These are phyloP conservation scores for Penicillium sumatraense DNA, from an alignment of 2,329 filamentous ascomycete genomes.

Conservation along the genomic window DNA sequence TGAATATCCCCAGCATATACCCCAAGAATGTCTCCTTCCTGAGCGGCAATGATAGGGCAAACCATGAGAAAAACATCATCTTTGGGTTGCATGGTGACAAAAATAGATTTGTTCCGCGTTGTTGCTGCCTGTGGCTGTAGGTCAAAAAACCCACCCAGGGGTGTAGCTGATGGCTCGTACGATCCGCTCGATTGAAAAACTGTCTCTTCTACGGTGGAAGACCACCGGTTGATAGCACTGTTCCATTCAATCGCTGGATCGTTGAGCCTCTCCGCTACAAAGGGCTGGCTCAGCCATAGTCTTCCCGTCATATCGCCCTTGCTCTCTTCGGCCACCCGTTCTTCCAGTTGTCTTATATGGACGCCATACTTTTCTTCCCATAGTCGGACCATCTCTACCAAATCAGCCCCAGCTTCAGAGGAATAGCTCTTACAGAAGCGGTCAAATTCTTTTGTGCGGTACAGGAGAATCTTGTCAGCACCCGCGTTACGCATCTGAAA, in stretches of 20 bases:
- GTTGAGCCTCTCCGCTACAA: conserved; percentile 13
- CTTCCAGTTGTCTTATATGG: conserved; percentile 16
- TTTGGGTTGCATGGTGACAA: conserved; percentile 14
- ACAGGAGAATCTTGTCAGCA: conserved; percentile 19
- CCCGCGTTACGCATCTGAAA: conserved; percentile 21
- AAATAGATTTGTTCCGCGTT: conserved; percentile 19
- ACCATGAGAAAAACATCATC: conserved; percentile 6
- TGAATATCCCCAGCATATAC: conserved; percentile 11
- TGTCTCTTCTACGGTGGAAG: conserved; percentile 11
- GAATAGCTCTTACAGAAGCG: conserved; percentile 16
- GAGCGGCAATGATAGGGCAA: conserved; percentile 13
- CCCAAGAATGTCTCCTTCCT: conserved; percentile 12
- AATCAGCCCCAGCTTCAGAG: background rate
- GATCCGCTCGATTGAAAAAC: conserved; percentile 13
- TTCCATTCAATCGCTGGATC: conserved; percentile 14
- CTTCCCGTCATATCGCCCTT: conserved; percentile 14
- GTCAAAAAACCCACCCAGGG: conserved; percentile 14
- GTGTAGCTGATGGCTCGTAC: conserved; percentile 1
- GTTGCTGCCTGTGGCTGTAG: conserved; percentile 5
- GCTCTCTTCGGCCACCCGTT: conserved; percentile 7
- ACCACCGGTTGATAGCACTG: conserved; percentile 16
- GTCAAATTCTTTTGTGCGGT: conserved; percentile 23
- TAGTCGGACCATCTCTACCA: conserved; percentile 10
- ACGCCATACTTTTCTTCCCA: conserved; percentile 15
- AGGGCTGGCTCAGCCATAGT: conserved; percentile 8